Base-by-base conservation (phyloP, 1,139 yeast species). In the Lodderomyces oxycetoniae region DNA sequence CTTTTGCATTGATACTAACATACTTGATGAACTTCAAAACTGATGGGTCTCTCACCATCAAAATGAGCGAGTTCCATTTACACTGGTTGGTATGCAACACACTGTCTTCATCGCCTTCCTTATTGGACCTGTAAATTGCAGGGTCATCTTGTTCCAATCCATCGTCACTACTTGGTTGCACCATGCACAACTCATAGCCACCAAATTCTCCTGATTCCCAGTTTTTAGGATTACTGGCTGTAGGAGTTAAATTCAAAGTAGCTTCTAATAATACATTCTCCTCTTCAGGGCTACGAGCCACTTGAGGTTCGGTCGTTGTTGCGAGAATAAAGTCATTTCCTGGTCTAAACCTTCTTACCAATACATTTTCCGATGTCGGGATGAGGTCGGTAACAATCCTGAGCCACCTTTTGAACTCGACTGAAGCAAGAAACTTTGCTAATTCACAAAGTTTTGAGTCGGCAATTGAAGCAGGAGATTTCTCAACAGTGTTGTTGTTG, bases 251-350 rank as follows among this genome's bases (percentile, higher is more conserved):
- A 36, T 79, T 76, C 37, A 88, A 57, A 0, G 95, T 84, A 3
- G 89, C 93, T 44, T 77, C 82, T 26, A 77, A 53, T 12, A 76
- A 51, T 1, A 70, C 74, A 39, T 80, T 80, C 29, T 73, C 69
- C 6, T 50, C 52, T 3, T 45, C 35, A 20, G 58, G 55, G 8
- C 57, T 63, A 6, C 70, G 45, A 3, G 71, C 70, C 23, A 65
- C 40, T 14, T 68, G 59, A 29, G 67, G 63, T 29, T 76, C 81
- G 4, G 80, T 67, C 8, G 85, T 74, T 0, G 97, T 86, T 1
- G 98, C 98, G 33, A 93, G 66, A 3, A 91, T 89, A 56, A 86
- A 93, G 57, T 93, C 99, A 26, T 77, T 79, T 1, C 97, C 98
- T 0, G 96, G 98, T 47, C 98, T 74, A 61, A 93, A 93, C 44